These are phyloP conservation scores for Cephaloascus fragrans DNA, from an alignment of 805 yeast genomes.

Conservation along the genomic window DNA sequence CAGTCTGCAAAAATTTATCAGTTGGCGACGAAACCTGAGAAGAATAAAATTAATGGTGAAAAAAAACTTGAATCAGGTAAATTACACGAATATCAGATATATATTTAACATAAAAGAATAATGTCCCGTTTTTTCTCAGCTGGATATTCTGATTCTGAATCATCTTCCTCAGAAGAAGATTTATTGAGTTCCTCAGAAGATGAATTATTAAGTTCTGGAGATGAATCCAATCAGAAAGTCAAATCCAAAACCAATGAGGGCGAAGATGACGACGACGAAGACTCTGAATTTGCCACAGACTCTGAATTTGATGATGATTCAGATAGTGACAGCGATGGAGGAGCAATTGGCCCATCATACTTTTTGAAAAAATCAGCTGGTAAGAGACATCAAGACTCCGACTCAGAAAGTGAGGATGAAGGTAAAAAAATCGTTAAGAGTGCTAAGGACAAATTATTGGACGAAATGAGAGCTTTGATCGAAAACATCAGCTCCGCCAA, in stretches of 20 bases:
- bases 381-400: constrained; percentile 25
- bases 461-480: constrained; percentile 65
- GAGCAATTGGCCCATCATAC: constrained; percentile 41
- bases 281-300: constrained; percentile 29
- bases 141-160: constrained; percentile 48
- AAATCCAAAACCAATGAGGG: constrained; percentile 16
- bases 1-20: neutral
- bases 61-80: neutral
- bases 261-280: constrained; percentile 11
- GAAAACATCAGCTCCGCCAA: constrained; percentile 62
- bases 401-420: constrained; percentile 47
- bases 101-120: constrained; percentile 4
- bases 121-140: constrained; percentile 90
- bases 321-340: constrained; percentile 21
- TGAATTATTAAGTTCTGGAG: constrained; percentile 37
- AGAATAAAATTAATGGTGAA: neutral
- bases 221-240: constrained; percentile 16
- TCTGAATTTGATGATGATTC: constrained; percentile 39
- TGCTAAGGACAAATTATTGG: constrained; percentile 86
- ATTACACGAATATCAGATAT: no score
- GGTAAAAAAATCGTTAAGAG: constrained; percentile 83
- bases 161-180: constrained; percentile 43
- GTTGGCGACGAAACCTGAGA: neutral
- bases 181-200: constrained; percentile 52
- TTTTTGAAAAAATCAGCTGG: constrained; percentile 40